These are phyloP conservation scores for Boletus tomentosulus DNA, from an alignment of 768 basidiomycete species.

Conservation along the genomic window DNA sequence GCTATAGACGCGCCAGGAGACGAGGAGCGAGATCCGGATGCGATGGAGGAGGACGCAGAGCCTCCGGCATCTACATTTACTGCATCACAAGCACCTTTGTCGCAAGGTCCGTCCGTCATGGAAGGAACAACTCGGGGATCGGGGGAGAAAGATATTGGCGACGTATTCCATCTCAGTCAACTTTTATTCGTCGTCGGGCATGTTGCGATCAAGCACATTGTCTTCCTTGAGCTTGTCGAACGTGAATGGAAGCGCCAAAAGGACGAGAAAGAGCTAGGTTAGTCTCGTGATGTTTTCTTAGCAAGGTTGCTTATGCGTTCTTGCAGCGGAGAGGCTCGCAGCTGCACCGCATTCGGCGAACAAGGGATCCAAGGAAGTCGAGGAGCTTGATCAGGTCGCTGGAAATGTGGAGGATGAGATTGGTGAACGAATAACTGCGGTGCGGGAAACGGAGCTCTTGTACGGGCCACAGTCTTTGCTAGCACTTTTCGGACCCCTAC, in stretches of 20 bases:
- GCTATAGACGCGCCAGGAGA: constrained; percentile 1
- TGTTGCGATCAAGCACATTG: constrained; percentile 96
- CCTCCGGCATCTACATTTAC: constrained; percentile 23
- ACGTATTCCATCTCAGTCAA: constrained; percentile 87
- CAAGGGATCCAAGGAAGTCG: constrained; percentile 52
- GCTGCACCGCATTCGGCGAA: constrained; percentile 34
- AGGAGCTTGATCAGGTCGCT: constrained; percentile 95
- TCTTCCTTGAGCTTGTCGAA: constrained; percentile 93
- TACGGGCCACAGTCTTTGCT: constrained; percentile 80
- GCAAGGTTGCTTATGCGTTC: not conserved
- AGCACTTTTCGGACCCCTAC: constrained; percentile 82
- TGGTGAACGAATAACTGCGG: constrained; percentile 80
- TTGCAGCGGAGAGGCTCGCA: constrained; percentile 57
- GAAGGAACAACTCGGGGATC: constrained; percentile 7
- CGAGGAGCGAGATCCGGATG: constrained; percentile 40
- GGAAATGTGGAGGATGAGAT: constrained; percentile 99
- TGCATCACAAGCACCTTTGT: constrained; percentile 16
- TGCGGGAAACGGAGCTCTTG: constrained; percentile 84
- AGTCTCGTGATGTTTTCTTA: constrained; percentile 17
- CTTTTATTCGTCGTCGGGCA: constrained; percentile 96
- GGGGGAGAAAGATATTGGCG: constrained; percentile 55
- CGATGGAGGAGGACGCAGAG: constrained; percentile 48
- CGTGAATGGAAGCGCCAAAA: constrained; percentile 96
- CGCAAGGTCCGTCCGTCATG: constrained; percentile 14
- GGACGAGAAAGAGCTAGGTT: constrained; percentile 80